These are phyloP conservation scores for Aristolochia californica DNA, from an alignment of 164 flowering plant species.

Conservation along the genomic window DNA sequence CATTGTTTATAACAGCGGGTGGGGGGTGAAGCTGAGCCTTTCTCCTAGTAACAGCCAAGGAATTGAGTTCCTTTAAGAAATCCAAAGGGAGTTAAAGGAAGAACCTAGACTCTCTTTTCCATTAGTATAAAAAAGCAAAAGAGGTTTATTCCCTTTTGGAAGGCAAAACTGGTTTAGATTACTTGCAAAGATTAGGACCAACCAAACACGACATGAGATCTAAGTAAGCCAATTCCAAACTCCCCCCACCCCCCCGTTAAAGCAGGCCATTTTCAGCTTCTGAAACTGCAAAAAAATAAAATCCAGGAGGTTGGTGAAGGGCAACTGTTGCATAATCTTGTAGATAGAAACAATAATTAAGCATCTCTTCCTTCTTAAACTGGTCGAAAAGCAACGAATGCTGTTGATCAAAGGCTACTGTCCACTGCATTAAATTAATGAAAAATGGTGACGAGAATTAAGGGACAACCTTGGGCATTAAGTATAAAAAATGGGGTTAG, in stretches of 20 bases:
- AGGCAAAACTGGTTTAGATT: no score
- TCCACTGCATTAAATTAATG: not conserved
- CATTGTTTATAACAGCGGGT: no score
- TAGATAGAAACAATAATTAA: no score
- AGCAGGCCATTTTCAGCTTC: no score
- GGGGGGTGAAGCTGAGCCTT: no score
- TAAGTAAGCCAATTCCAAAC: no score
- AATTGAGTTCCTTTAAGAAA: not conserved
- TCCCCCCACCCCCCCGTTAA: no score
- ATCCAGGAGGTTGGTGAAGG: conserved; percentile 1
- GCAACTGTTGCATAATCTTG: not conserved
- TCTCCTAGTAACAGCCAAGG: not conserved
- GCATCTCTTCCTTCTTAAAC: not conserved
- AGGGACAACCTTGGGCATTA: conserved; percentile 6
- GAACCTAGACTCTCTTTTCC: not conserved
- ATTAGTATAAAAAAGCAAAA: no score
- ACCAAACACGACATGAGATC: not conserved
- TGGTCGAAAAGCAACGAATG: not conserved
- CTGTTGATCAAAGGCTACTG: not conserved
- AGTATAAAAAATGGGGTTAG: conserved; percentile 6
- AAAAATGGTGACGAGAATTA: not conserved
- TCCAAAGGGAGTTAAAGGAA: not conserved
- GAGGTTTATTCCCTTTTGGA: no score
- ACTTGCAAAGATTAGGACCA: not conserved
- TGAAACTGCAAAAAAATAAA: no score